Base-by-base conservation (phyloP, 2,329 filamentous ascomycete genomes). In the Aureobasidium namibiae region DNA sequence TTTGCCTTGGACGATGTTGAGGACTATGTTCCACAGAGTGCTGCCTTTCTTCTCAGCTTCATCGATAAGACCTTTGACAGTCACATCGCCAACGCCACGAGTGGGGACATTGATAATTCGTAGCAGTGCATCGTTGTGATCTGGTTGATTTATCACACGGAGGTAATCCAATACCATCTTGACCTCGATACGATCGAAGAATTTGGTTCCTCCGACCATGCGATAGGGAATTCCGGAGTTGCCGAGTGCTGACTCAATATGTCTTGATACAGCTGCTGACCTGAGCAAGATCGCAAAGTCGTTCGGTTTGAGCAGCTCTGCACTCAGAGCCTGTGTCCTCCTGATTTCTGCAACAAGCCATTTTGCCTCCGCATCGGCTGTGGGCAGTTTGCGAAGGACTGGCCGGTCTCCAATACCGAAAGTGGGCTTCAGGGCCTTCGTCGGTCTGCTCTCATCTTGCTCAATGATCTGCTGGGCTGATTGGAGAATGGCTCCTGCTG, bases 131-230 rank as follows among this genome's bases (percentile, higher is more conserved):
- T 96, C 92, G 65, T 92, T 95, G 69, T 95, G 92, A 46, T 89
- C 82, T 1, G 91, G 89, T 63, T 95, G 88, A 67, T 89, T 84
- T 33, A 96, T 84, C 3, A 95, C 87, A 33, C 91, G 83, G 14
- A 97, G 78, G 69, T 99, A 97, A 69, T 96, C 91, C 4, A 97
- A 74, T 0, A 97, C 71, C 7, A 90, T 80, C 71, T 94, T 95
- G 68, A 97, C 87, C 70, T 99, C 92, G 3, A 84, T 82, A 54
- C 94, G 85, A 65, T 99, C 94, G 67, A 95, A 97, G 70, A 99
- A 99, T 61, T 89, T 88, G 63, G 85, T 83, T 1, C 94, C 92
- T 66, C 88, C 92, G 54, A 97, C 86, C 92, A 97, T 96, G 52
- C 85, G 85, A 72, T 97, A 99, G 0, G 91, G 82, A 41, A 97